Conservation (phyloP, 2,329 filamentous ascomycete genomes). For the Polychaeton citri region DNA sequence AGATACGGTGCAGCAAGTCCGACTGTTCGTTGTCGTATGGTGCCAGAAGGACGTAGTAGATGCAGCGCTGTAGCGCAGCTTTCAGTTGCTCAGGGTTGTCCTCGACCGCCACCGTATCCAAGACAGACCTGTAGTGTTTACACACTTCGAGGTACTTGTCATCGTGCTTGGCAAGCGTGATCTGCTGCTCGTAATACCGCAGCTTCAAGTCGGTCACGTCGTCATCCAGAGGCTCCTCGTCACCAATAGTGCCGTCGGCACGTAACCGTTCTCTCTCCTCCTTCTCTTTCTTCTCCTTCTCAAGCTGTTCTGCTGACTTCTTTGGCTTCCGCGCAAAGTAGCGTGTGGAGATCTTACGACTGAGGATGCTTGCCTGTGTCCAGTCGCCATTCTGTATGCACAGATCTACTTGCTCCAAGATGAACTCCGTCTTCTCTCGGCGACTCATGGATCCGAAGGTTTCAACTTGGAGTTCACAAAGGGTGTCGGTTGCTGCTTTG, state of each 20-base stretch:
- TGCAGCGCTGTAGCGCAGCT: conserved; percentile 79
- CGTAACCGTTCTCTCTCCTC: conserved; percentile 73
- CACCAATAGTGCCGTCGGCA: conserved; percentile 34
- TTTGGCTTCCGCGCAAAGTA: conserved; percentile 85
- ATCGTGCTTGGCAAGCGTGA: conserved; percentile 88
- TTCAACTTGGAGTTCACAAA: conserved; percentile 96
- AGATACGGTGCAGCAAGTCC: conserved; percentile 86
- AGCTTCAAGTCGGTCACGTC: conserved; percentile 96
- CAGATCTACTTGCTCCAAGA: conserved; percentile 81
- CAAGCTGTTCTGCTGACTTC: conserved; percentile 77
- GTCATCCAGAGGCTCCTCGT: conserved; percentile 67
- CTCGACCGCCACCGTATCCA: conserved; percentile 92
- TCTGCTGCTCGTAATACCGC: conserved; percentile 93
- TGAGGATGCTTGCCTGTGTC: conserved; percentile 87
- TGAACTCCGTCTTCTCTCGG: conserved; percentile 97
- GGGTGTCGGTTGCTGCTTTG: conserved; percentile 76
- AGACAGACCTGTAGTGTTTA: conserved; percentile 93
- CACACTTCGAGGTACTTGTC: conserved; percentile 94
- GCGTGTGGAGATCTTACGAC: conserved; percentile 89
- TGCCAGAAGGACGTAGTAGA: conserved; percentile 93
- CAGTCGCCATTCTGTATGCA: conserved; percentile 95
- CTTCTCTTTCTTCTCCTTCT: conserved; percentile 78
- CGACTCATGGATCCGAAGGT: conserved; percentile 97
- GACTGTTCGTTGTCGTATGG: conserved; percentile 98
- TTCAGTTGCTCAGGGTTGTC: conserved; percentile 75